phyloP scores from a whole-genome alignment of 2,329 filamentous ascomycete species.

The Exophiala aquamarina region DNA sequence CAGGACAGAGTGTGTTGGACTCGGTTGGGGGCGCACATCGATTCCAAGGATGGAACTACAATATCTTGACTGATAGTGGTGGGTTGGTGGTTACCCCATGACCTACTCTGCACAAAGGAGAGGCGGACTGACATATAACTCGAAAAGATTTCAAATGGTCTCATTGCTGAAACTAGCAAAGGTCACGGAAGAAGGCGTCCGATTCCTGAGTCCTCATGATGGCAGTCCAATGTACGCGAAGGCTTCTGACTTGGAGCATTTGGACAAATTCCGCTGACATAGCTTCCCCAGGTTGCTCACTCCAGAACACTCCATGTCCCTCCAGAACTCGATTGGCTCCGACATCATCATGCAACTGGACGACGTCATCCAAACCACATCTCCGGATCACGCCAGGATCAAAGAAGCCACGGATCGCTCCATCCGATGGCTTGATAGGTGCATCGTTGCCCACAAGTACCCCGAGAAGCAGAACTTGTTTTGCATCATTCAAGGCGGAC shows the following conservation, averaged over 20 bases:
- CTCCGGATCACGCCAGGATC: conserved; percentile 83
- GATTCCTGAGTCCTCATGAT: conserved; percentile 95
- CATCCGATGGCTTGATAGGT: conserved; percentile 92
- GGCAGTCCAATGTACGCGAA: conserved; percentile 74
- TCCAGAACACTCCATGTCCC: conserved; percentile 90
- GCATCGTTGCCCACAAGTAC: conserved; percentile 84
- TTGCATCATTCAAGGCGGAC: conserved; percentile 95
- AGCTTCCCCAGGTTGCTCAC: conserved; percentile 68
- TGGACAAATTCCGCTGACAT: neutral
- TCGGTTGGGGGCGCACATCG: conserved; percentile 89
- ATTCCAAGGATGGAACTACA: conserved; percentile 91
- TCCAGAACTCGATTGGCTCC: conserved; percentile 96
- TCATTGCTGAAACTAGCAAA: conserved; percentile 89
- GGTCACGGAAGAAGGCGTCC: conserved; percentile 92
- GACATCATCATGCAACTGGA: conserved; percentile 99
- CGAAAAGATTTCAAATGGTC: conserved; percentile 91
- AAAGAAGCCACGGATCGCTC: conserved; percentile 92
- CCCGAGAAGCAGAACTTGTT: conserved; percentile 87
- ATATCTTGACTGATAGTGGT: conserved; percentile 76
- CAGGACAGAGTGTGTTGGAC: conserved; percentile 85
- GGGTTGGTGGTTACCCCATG: conserved; percentile 38
- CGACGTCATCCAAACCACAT: conserved; percentile 95
- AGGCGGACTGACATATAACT: conserved; percentile 29
- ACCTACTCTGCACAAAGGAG: conserved; percentile 3
- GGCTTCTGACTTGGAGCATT: neutral